Percentiles rank a stretch among this genome's conserved stretches.
These are phyloP conservation scores for Spathaspora girioi DNA, from an alignment of 805 yeast genomes.

Conservation along the genomic window DNA sequence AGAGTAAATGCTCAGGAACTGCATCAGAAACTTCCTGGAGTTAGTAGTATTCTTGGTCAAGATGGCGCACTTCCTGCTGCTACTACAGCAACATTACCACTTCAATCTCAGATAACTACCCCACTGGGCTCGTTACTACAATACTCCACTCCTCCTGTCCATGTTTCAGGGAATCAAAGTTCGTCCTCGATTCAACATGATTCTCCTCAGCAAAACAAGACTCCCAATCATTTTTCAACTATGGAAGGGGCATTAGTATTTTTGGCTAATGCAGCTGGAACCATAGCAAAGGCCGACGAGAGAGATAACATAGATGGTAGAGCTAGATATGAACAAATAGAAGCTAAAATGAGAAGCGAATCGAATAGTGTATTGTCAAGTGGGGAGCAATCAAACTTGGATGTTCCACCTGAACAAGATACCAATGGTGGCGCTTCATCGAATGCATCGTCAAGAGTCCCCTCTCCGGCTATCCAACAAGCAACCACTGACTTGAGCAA, in stretches of 20 bases:
- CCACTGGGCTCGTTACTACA: constrained; percentile 1
- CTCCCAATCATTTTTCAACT: constrained; percentile 32
- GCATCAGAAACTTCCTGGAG: constrained; percentile 5
- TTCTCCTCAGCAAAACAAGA: background rate
- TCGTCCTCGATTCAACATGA: background rate
- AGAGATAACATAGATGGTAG: constrained; percentile 57
- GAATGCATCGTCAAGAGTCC: background rate
- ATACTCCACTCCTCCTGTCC: background rate
- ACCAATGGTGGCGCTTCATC: background rate
- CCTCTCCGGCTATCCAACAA: background rate
- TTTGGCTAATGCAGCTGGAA: constrained; percentile 76
- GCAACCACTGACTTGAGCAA: background rate
- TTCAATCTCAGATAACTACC: background rate
- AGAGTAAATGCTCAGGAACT: background rate
- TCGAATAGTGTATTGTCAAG: background rate
- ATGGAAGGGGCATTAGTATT: constrained; percentile 65
- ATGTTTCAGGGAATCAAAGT: background rate
- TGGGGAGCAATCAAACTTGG: background rate
- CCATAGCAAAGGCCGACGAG: constrained; percentile 65
- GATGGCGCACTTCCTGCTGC: background rate
- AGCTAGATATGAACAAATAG: constrained; percentile 46
- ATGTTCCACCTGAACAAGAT: background rate
- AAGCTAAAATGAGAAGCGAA: constrained; percentile 12
- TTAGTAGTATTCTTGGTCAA: constrained; percentile 4
- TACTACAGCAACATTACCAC: background rate